Conservation (phyloP, 2,329 filamentous ascomycete species). For the Zymoseptoria brevis region DNA sequence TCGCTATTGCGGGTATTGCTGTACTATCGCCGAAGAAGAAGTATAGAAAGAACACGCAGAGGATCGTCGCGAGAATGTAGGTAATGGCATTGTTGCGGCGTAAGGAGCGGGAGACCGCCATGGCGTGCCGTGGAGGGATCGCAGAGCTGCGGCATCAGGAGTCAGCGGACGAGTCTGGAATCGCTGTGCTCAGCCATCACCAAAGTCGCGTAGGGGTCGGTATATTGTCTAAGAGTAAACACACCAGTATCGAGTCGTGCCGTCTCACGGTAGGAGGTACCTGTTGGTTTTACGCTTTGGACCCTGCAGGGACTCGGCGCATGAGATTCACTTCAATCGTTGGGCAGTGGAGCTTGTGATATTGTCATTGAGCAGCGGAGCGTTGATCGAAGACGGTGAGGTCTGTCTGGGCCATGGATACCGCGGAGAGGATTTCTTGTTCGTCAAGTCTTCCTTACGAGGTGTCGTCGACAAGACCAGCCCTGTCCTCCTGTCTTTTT, state of each 20-base stretch:
- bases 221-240: not conserved
- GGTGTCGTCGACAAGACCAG: not conserved
- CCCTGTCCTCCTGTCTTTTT: not conserved
- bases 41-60: conserved; percentile 54
- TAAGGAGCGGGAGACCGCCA: conserved; percentile 58
- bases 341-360: no score
- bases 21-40: conserved; percentile 47
- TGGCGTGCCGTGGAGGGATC: conserved; percentile 26
- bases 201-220: not conserved
- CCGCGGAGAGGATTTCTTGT: not conserved
- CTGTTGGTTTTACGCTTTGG: not conserved
- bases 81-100: conserved; percentile 74
- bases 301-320: not conserved
- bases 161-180: not conserved
- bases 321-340: not conserved
- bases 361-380: not conserved
- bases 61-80: conserved; percentile 60
- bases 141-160: not conserved
- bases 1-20: conserved; percentile 52
- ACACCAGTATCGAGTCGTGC: not conserved
- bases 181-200: not conserved
- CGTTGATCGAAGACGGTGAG: not conserved
- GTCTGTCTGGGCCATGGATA: not conserved
- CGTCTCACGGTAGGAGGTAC: not conserved
- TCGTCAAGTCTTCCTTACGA: not conserved